A percentile compares a stretch with the other conserved stretches of the same genome.
Evolutionary conservation across 371 early-diverging fungal genomes (phyloP).

Genomic region (Zychaea mexicana): DNA sequence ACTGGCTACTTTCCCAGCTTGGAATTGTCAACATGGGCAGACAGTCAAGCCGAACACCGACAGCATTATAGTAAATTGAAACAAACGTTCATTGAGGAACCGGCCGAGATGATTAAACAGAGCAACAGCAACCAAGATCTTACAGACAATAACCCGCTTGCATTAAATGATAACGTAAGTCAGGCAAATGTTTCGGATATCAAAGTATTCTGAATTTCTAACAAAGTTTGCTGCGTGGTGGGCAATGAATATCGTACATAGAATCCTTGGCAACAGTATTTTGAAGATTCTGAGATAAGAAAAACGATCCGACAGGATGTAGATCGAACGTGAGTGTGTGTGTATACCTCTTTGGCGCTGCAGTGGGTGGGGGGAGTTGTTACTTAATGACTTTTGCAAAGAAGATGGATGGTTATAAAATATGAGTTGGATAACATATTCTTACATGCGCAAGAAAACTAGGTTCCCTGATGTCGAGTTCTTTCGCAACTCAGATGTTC

Average conservation of each 20-base stretch:
- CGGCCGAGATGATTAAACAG: constrained; percentile 48
- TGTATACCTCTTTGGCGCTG: no score
- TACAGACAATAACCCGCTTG: constrained; percentile 81
- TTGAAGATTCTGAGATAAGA: constrained; percentile 82
- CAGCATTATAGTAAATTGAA: constrained; percentile 69
- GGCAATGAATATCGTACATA: constrained; percentile 30
- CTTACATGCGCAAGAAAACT: not conserved
- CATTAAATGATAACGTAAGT: constrained; percentile 75
- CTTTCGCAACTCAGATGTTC: constrained; percentile 70
- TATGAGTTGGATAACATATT: no score
- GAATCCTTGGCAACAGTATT: constrained; percentile 94
- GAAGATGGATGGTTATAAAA: no score
- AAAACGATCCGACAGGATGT: constrained; percentile 90
- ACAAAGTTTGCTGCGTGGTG: no score
- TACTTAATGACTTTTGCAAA: not conserved
- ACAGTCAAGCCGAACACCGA: constrained; percentile 63
- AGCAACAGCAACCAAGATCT: constrained; percentile 49
- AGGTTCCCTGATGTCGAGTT: constrained; percentile 88
- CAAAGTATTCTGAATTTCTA: no score
- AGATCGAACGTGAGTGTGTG: constrained; percentile 73
- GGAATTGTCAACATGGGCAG: constrained; percentile 62
- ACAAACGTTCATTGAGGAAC: constrained; percentile 70
- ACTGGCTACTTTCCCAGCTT: constrained; percentile 57
- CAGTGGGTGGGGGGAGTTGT: no score
- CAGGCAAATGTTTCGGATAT: not conserved